Conservation (phyloP, 176 grass and related monocot genomes). For the Lolium multiflorum region DNA sequence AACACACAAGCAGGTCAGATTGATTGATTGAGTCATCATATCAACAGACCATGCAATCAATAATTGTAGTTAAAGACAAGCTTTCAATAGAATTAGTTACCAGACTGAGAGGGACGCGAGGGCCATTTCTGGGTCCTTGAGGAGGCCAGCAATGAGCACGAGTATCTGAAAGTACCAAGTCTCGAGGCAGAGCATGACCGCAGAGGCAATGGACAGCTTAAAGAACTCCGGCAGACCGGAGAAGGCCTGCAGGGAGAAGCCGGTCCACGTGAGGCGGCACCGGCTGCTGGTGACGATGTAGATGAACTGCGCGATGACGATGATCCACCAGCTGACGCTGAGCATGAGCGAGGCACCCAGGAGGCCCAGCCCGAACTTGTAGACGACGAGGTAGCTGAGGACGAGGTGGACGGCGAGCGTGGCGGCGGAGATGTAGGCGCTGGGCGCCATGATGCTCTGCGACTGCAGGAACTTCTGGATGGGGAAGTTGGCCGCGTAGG, state of each 20-base stretch:
- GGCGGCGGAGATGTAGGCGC: conserved; percentile 67
- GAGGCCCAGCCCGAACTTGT: conserved; percentile 50
- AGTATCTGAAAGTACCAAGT: conserved; percentile 61
- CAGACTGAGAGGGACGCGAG: conserved; percentile 69
- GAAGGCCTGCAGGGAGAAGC: conserved; percentile 62
- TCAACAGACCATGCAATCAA: not conserved
- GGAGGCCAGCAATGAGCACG: conserved; percentile 57
- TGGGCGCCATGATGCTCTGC: conserved; percentile 87
- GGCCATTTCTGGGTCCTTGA: conserved; percentile 53
- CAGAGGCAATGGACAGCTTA: conserved; percentile 59
- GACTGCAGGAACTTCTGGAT: conserved; percentile 93
- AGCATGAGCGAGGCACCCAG: conserved; percentile 69
- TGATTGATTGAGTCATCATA: not conserved
- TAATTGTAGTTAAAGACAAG: not conserved
- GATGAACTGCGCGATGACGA: conserved; percentile 57
- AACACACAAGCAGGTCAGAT: not conserved
- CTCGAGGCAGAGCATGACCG: conserved; percentile 91
- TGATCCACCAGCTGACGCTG: conserved; percentile 72
- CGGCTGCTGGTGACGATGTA: conserved; percentile 60
- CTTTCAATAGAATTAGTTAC: conserved; percentile 34
- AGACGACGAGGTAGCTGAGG: conserved; percentile 56
- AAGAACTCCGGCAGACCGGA: conserved; percentile 46
- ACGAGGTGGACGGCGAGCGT: conserved; percentile 49
- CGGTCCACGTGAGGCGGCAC: conserved; percentile 64
- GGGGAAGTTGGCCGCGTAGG: conserved; percentile 86